Evolutionary conservation across 2,329 filamentous ascomycete species (phyloP).

Genomic region (Exophiala calicioides): DNA sequence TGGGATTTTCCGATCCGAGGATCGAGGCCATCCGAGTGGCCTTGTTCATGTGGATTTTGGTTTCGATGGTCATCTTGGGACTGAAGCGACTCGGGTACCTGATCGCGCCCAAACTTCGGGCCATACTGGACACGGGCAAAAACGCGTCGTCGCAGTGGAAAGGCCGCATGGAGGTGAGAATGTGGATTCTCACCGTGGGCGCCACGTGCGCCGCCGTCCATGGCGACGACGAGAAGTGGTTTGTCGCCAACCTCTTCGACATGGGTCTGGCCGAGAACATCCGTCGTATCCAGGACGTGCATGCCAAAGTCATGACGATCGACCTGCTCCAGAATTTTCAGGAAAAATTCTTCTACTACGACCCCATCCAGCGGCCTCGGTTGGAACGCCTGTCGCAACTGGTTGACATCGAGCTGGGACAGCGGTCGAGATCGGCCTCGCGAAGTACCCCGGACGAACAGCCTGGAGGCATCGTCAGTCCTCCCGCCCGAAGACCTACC

Average conservation of each 20-base stretch:
- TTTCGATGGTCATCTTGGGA: constrained; percentile 25
- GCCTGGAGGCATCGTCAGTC: background rate
- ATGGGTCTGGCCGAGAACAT: constrained; percentile 18
- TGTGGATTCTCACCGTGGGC: constrained; percentile 26
- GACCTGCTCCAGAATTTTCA: constrained; percentile 23
- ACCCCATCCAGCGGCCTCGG: constrained; percentile 19
- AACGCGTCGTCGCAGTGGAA: constrained; percentile 14
- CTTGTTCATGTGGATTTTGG: constrained; percentile 27
- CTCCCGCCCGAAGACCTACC: no score
- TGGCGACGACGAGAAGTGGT: constrained; percentile 25
- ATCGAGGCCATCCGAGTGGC: constrained; percentile 22
- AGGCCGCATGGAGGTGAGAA: constrained; percentile 19
- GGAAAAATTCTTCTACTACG: constrained; percentile 29
- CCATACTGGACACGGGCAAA: constrained; percentile 11
- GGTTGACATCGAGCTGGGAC: constrained; percentile 2
- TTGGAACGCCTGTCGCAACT: constrained; percentile 21
- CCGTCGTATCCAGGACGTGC: constrained; percentile 9
- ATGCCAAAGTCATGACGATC: constrained; percentile 14
- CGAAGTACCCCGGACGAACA: constrained; percentile 10
- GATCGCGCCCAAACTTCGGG: constrained; percentile 25
- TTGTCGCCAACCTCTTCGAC: constrained; percentile 21
- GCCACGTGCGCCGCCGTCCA: constrained; percentile 23
- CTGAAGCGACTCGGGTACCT: constrained; percentile 19
- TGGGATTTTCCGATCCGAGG: constrained; percentile 14
- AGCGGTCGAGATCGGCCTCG: constrained; percentile 11